Base-by-base conservation (phyloP, 306 rosid genomes). In the Acacia confusa region DNA sequence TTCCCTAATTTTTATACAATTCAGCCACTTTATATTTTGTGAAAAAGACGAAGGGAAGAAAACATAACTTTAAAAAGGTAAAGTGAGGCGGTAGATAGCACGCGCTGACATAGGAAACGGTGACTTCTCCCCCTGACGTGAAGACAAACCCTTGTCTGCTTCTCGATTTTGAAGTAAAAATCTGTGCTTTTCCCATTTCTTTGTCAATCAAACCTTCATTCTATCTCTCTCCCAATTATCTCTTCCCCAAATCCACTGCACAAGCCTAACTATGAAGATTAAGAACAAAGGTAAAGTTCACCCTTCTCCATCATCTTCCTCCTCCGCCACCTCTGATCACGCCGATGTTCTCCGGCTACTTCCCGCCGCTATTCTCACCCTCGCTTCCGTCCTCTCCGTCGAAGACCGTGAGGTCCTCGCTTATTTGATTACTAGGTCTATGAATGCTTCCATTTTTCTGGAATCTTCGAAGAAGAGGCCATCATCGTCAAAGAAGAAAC, bases 351-450 rank as follows among this genome's bases (percentile, higher is more conserved):
- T 84, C 70, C 84, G 75, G 47, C 84, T 86, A 13, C 93, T 91
- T 6, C 95, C 95, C 1, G 87, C 85, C 5, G 90, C 93, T n/a
- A 86, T 91, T 75, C 79, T 89, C 1, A 85, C 87, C 30, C 82
- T 89, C 2, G 79, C 82, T 12, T 74, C 91, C 0, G 85, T 78
- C 22, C 90, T 91, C 43, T 74, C 89, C 0, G 24, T 76, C n/a
- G 90, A 89, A 15, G 95, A 91, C 78, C 90, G 90, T 7, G 93
- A 91, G 75, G 95, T 89, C 38, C 79, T 91, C 22, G 95, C 93
- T n/a, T 91, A 89, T 75, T 25, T 91, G 78, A 85, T 91, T 14
- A 81, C 86, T 2, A 82, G 85, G 64, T 89, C 95, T 43, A 60
- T 84, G 74, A 81, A 82, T 43, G 34, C 79, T 36, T 53, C 85